phyloP scores from a whole-genome alignment of 2,329 filamentous ascomycete genomes.

The Keithomyces neogunnii region DNA sequence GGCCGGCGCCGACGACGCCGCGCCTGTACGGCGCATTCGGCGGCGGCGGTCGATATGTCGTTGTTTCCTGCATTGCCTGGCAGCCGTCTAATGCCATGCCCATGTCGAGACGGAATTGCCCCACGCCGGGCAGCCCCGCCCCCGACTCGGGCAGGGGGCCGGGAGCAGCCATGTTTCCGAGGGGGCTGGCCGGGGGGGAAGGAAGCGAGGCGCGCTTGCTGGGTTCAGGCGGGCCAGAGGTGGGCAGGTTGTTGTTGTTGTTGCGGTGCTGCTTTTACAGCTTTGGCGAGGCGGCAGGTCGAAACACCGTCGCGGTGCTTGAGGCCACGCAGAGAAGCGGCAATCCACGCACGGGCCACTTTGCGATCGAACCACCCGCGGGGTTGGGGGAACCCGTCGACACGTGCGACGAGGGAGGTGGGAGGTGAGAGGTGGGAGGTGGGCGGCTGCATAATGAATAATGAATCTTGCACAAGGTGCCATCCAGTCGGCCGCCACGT shows the following conservation, averaged over 20 bases:
- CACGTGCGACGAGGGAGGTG: too few relatives aligned
- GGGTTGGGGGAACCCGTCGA: too few relatives aligned
- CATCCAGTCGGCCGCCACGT: too few relatives aligned
- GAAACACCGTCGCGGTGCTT: neutral
- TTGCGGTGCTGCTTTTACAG: conserved; percentile 6
- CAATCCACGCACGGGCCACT: conserved; percentile 2
- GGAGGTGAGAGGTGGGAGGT: too few relatives aligned
- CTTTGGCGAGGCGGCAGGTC: too few relatives aligned
- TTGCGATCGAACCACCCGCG: neutral
- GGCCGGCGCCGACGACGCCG: conserved; percentile 16
- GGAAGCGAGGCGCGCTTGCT: neutral
- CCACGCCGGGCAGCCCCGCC: conserved; percentile 7
- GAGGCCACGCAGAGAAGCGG: conserved; percentile 1
- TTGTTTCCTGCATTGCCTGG: neutral
- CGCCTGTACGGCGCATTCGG: neutral
- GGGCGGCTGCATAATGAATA: too few relatives aligned
- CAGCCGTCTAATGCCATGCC: conserved; percentile 2
- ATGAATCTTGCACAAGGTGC: too few relatives aligned
- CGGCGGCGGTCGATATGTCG: neutral
- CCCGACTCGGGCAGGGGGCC: conserved; percentile 1
- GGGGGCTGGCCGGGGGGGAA: neutral
- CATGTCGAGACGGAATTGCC: conserved; percentile 7
- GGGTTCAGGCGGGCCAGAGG: neutral
- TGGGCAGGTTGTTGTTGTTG: neutral
- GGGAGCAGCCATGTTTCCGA: neutral